These are phyloP conservation scores for Penicillium paxilli DNA, from an alignment of 495 filamentous ascomycete genomes.

Conservation along the genomic window DNA sequence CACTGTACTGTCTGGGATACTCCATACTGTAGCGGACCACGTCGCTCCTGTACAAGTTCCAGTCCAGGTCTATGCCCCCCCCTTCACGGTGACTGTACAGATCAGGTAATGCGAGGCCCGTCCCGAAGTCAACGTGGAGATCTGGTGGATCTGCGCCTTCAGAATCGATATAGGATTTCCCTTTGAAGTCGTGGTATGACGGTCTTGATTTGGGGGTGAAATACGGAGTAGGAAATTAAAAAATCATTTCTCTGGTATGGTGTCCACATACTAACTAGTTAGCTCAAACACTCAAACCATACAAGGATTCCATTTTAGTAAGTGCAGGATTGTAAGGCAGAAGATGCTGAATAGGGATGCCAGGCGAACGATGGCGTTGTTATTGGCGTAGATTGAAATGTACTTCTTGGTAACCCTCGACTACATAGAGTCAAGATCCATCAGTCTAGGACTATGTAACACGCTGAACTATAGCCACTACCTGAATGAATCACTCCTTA, in stretches of 20 bases:
- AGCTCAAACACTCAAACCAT: neutral
- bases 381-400: neutral
- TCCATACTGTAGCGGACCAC: neutral
- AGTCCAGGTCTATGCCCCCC: too few relatives aligned
- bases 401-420: too few relatives aligned
- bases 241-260: neutral
- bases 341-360: neutral
- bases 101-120: slow-evolving; percentile 24
- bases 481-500: too few relatives aligned
- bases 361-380: slow-evolving; percentile 2
- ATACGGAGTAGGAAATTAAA: neutral
- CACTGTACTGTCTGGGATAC: too few relatives aligned
- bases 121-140: slow-evolving; percentile 16
- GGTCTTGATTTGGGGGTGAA: neutral
- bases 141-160: neutral
- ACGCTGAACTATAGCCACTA: too few relatives aligned
- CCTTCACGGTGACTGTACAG: slow-evolving; percentile 13
- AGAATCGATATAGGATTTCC: slow-evolving; percentile 2
- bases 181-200: slow-evolving; percentile 10
- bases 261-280: neutral
- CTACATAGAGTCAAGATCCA: too few relatives aligned
- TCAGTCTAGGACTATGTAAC: too few relatives aligned
- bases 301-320: neutral
- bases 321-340: slow-evolving; percentile 8
- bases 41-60: neutral